Evolutionary conservation across 371 early-diverging fungal species (phyloP), one percentile per base, ranked within the genome.

Genomic region (Nosema muscidifuracis): DNA sequence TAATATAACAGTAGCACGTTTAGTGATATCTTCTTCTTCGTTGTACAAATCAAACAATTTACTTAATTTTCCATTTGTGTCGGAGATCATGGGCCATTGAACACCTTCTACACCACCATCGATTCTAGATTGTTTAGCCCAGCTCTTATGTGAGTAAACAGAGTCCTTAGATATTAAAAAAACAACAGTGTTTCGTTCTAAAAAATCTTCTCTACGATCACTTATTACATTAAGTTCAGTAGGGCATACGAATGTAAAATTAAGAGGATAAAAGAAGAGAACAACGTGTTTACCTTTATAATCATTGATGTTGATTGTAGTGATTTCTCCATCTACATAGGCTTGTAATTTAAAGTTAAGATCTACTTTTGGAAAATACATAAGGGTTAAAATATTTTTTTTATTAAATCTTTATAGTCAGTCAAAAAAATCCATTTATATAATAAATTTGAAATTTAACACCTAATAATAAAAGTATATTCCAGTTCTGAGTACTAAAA

Each of bases 101-200:
- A 69, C 24, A 56, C 85, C 85, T 60, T 94, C 92, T 36, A 97
- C 83, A 77, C 97, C 98, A 80, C 95, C 94, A 72, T 90, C 80
- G 78, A 87, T 87, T 69, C 89, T 86, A 40, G 88, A 86, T 65
- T 84, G 83, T 80, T 88, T 85, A 75, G 85, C 84, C 91, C 93
- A 90, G 75, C 86, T 87, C 69, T 85, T 83, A 71, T 88, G 88
- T 3, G 84, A 80, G 79, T 82, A 82, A 53, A 84, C 85, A 70
- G 88, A 88, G 86, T 93, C 93, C 66, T 87, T 86, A 51, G 90
- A 90, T 72, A 86, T 84, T 64, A 87, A 91, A 55, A 92, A 82
- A 28, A 93, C 89, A 77, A 87, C 87, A 62, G 88, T 84, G 80
- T 85, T 86, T 20, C 87, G 70, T 77, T 85, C 80, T 64, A 84